A percentile compares a stretch with the other conserved stretches of the same genome.
Conservation (phyloP, 2,329 filamentous ascomycete species). For the Xylaria sp. region DNA sequence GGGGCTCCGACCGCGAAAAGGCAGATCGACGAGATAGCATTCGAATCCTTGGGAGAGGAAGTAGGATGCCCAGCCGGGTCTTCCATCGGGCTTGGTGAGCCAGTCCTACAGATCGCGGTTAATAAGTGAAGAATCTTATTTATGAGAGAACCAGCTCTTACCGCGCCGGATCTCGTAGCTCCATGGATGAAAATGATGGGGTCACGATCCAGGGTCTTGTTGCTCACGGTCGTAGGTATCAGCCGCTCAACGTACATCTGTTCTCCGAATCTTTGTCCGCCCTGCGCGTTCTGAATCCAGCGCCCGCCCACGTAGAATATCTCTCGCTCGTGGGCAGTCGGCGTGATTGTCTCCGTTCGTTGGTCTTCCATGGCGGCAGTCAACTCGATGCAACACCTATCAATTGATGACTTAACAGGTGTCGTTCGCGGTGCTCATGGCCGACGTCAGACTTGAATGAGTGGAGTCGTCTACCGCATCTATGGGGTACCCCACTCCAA, state of each 20-base stretch:
- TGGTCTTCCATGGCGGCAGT: slow-evolving; percentile 1
- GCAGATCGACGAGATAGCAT: slow-evolving; percentile 54
- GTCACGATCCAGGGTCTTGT: slow-evolving; percentile 38
- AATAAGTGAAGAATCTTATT: neutral
- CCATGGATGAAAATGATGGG: slow-evolving; percentile 53
- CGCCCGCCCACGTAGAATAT: slow-evolving; percentile 46
- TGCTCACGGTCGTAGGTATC: slow-evolving; percentile 39
- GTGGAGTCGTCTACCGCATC: neutral
- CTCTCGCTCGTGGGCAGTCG: slow-evolving; percentile 17
- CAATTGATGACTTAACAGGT: neutral
- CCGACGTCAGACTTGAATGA: neutral
- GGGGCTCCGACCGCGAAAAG: slow-evolving; percentile 51
- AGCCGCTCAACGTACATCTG: slow-evolving; percentile 60
- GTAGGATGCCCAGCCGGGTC: slow-evolving; percentile 53
- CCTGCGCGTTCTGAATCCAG: slow-evolving; percentile 41
- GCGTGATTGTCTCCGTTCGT: neutral
- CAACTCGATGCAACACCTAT: neutral
- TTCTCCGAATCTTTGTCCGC: slow-evolving; percentile 40
- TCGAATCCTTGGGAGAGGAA: slow-evolving; percentile 54
- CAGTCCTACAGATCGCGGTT: slow-evolving; percentile 45
- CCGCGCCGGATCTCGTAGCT: slow-evolving; percentile 48
- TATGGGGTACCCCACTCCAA: too few relatives aligned
- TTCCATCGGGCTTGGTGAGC: slow-evolving; percentile 53
- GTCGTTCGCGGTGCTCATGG: neutral
- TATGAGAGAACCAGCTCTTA: slow-evolving; percentile 32